phyloP scores from a whole-genome alignment of 306 rosid species.

The Gynostemma pentaphyllum region DNA sequence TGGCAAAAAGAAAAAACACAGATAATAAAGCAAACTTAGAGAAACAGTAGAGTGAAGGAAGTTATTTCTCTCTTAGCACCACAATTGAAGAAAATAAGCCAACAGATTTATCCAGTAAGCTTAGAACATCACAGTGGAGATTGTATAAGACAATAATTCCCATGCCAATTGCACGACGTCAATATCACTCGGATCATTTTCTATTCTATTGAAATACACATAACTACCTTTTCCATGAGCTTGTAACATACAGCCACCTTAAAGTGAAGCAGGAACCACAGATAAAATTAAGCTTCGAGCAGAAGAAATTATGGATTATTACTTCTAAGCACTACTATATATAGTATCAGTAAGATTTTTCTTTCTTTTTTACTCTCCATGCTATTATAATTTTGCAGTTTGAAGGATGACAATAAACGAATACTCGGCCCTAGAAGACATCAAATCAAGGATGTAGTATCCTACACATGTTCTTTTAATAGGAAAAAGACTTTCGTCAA shows the following conservation, averaged over 20 bases:
- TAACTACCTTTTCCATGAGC: not conserved
- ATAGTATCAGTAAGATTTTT: not conserved
- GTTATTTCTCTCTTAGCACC: not conserved
- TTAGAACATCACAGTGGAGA: not conserved
- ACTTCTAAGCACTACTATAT: not conserved
- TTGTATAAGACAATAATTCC: not conserved
- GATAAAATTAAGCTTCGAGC: not conserved
- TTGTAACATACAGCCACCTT: not conserved
- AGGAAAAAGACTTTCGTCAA: too few species aligned
- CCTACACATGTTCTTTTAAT: not conserved
- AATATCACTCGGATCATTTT: not conserved
- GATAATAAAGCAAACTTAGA: slow-evolving; percentile 14
- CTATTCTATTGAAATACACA: not conserved
- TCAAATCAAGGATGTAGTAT: not conserved
- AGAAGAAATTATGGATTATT: not conserved
- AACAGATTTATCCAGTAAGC: not conserved
- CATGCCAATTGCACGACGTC: slow-evolving; percentile 1
- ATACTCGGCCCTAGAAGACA: not conserved
- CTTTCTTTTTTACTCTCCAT: not conserved
- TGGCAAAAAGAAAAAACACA: slow-evolving; percentile 15
- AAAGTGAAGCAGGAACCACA: not conserved
- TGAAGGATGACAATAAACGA: not conserved
- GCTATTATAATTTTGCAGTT: not conserved
- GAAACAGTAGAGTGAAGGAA: slow-evolving; percentile 5
- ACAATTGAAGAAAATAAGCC: not conserved